These are phyloP conservation scores for Penicillium concentricum DNA, from an alignment of 2,329 filamentous ascomycete genomes.

Conservation along the genomic window DNA sequence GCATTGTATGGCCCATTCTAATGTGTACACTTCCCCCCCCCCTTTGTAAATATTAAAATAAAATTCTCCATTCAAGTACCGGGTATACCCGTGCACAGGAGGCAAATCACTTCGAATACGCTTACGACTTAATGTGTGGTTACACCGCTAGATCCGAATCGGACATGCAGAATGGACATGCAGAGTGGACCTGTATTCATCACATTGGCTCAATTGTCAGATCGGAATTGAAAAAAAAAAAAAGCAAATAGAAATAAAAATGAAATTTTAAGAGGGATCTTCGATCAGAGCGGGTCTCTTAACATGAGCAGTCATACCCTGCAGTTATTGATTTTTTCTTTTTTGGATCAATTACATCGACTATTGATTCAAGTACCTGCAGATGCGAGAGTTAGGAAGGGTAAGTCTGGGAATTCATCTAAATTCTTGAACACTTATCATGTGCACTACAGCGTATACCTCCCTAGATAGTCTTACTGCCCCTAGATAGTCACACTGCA, in stretches of 20 bases:
- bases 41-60: neutral
- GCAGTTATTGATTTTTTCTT: conserved; percentile 5
- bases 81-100: neutral
- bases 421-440: neutral
- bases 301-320: conserved; percentile 19
- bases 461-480: neutral
- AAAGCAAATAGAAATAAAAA: neutral
- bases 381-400: neutral
- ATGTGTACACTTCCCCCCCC: neutral
- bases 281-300: conserved; percentile 13
- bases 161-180: conserved; percentile 14
- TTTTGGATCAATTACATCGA: neutral
- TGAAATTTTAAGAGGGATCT: conserved; percentile 1
- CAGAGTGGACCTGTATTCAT: conserved; percentile 15
- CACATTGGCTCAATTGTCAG: conserved; percentile 20
- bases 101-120: conserved; percentile 3
- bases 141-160: conserved; percentile 28
- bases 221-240: conserved; percentile 3
- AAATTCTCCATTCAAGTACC: neutral
- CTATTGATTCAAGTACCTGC: conserved; percentile 24
- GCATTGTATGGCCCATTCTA: neutral
- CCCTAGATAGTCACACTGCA: conserved; percentile 2
- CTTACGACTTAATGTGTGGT: conserved; percentile 12
- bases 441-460: neutral
- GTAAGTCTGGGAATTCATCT: neutral